A percentile compares a stretch with the other conserved stretches of the same genome.
Evolutionary conservation across 1,284 basidiomycete genomes (phyloP).

Genomic region (Papiliotrema flavescens): DNA sequence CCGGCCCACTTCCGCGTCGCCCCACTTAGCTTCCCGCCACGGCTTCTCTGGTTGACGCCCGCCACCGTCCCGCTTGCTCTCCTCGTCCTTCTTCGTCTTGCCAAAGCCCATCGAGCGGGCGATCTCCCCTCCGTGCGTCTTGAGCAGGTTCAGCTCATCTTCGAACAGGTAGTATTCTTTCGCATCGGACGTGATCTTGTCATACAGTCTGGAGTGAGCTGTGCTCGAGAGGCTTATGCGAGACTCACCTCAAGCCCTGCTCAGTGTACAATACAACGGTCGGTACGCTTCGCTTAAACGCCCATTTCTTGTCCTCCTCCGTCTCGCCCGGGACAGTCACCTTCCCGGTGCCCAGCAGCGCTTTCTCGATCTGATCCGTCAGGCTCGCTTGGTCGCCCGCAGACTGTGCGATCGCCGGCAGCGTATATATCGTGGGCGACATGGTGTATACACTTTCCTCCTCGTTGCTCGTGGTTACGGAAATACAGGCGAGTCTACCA

Average conservation of each 20-base stretch:
- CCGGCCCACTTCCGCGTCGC: constrained; percentile 62
- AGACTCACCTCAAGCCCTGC: constrained; percentile 59
- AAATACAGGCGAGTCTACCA: too few relatives aligned
- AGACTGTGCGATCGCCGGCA: constrained; percentile 10
- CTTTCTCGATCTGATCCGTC: constrained; percentile 34
- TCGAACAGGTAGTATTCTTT: constrained; percentile 85
- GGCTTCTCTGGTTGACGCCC: constrained; percentile 31
- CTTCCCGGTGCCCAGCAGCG: constrained; percentile 22
- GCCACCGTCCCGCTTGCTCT: constrained; percentile 3
- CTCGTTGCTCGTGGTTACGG: background rate
- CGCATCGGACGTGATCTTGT: constrained; percentile 70
- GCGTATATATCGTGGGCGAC: constrained; percentile 11
- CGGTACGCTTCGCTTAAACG: constrained; percentile 63
- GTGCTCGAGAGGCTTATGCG: background rate
- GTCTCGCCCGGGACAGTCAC: constrained; percentile 34
- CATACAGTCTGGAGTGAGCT: constrained; percentile 36
- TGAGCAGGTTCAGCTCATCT: constrained; percentile 54
- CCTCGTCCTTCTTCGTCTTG: constrained; percentile 5
- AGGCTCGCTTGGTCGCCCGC: constrained; percentile 13
- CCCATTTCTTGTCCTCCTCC: constrained; percentile 39
- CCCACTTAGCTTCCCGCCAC: constrained; percentile 50
- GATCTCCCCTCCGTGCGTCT: constrained; percentile 52
- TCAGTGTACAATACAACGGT: constrained; percentile 87
- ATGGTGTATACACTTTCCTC: background rate
- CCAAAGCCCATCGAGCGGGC: constrained; percentile 53